These are phyloP conservation scores for Aspergillus sp. DNA, from an alignment of 2,329 filamentous ascomycete genomes.

Conservation along the genomic window DNA sequence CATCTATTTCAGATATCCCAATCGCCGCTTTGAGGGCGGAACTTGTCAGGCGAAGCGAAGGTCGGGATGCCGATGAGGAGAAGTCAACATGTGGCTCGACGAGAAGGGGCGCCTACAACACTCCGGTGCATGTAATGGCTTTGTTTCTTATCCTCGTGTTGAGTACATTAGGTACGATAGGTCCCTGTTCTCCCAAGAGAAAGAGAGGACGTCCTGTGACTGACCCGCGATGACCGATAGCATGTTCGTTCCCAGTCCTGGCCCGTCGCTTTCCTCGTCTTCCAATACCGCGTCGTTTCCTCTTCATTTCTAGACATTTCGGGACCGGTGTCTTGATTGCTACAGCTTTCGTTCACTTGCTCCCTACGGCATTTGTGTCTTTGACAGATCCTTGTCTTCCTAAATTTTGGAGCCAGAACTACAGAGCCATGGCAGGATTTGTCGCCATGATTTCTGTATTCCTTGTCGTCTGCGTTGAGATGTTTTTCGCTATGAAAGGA, in stretches of 20 bases:
- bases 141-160: conserved; percentile 57
- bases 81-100: conserved; percentile 29
- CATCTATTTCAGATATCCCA: conserved; percentile 24
- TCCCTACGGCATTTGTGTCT: conserved; percentile 54
- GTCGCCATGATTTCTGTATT: conserved; percentile 77
- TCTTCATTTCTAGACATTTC: conserved; percentile 54
- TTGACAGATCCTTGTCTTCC: conserved; percentile 61
- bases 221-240: conserved; percentile 23
- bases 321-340: conserved; percentile 51
- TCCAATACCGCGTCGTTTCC: conserved; percentile 50
- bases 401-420: conserved; percentile 68
- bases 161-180: conserved; percentile 32
- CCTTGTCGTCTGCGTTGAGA: conserved; percentile 75
- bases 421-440: conserved; percentile 69
- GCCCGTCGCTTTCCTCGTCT: conserved; percentile 53
- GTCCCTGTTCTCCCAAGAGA: background rate
- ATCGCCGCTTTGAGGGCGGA: conserved; percentile 27
- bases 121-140: conserved; percentile 58
- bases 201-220: background rate
- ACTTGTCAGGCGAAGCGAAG: conserved; percentile 19
- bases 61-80: conserved; percentile 11
- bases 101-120: conserved; percentile 49
- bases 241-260: conserved; percentile 55
- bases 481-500: conserved; percentile 70
- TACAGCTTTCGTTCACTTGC: conserved; percentile 52